Evolutionary conservation across 345 rosid species (phyloP).

Genomic region (Stellera chamaejasme): DNA sequence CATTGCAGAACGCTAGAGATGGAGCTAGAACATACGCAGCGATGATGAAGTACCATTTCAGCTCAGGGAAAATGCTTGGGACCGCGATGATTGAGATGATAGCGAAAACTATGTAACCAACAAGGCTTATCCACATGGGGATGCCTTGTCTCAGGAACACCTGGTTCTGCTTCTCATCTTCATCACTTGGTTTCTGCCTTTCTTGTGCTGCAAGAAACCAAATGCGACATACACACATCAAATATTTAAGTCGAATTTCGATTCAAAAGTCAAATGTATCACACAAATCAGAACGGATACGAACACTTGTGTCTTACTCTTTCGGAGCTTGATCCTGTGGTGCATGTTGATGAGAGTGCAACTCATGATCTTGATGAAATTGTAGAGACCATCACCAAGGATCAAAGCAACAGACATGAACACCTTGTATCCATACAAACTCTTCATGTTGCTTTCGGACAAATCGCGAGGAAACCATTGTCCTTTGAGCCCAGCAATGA

Average conservation of each 20-base stretch:
- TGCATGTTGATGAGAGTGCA: constrained; percentile 42
- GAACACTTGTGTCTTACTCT: constrained; percentile 16
- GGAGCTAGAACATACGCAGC: constrained; percentile 79
- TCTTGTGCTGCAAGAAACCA: constrained; percentile 9
- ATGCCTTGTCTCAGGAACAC: constrained; percentile 59
- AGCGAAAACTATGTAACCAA: constrained; percentile 52
- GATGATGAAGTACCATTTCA: constrained; percentile 79
- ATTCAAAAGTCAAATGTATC: neutral
- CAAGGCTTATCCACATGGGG: constrained; percentile 64
- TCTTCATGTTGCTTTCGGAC: constrained; percentile 71
- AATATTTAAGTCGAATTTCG: neutral
- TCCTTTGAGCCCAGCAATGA: constrained; percentile 56
- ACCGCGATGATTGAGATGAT: constrained; percentile 46
- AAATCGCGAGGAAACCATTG: constrained; percentile 60
- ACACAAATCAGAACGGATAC: neutral
- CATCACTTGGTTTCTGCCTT: constrained; percentile 16
- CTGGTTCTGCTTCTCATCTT: constrained; percentile 46
- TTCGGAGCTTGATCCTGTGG: constrained; percentile 36
- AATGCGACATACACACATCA: neutral
- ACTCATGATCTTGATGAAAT: constrained; percentile 53
- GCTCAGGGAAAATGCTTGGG: constrained; percentile 85
- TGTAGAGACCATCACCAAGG: constrained; percentile 93
- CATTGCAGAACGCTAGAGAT: constrained; percentile 85
- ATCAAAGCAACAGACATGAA: constrained; percentile 77
- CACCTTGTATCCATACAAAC: constrained; percentile 92